Percentiles rank a stretch among this genome's conserved stretches.
phyloP scores from a whole-genome alignment of 2,329 filamentous ascomycete species.

The Fusarium abutilonis region DNA sequence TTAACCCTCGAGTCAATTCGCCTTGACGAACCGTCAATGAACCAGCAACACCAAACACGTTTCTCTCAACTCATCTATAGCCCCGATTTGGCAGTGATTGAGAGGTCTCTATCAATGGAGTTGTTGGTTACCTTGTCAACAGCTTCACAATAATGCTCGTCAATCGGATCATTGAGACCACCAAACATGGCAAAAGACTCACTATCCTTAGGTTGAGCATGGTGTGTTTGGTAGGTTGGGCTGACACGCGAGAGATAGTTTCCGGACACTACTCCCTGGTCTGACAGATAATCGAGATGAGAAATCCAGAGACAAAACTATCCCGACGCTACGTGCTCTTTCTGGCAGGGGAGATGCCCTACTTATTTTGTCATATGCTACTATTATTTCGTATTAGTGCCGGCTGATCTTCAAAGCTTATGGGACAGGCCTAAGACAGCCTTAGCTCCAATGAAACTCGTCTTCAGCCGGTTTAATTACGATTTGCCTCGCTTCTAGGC shows the following conservation, averaged over 20 bases:
- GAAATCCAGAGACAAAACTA: no score
- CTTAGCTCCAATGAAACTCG: conserved; percentile 3
- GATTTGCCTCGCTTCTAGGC: conserved; percentile 19
- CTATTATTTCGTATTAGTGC: no score
- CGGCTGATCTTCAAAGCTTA: background rate
- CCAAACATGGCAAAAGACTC: background rate
- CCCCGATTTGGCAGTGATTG: background rate
- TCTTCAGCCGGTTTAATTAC: conserved; percentile 19
- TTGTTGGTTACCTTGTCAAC: background rate
- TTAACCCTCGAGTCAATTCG: background rate
- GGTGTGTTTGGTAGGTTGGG: no score
- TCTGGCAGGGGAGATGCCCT: no score
- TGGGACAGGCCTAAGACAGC: background rate
- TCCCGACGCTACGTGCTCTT: no score
- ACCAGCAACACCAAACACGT: background rate
- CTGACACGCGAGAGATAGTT: no score
- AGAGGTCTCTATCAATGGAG: background rate
- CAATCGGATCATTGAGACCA: background rate
- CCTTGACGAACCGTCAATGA: background rate
- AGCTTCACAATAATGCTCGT: background rate
- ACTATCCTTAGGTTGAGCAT: no score
- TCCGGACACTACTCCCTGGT: no score
- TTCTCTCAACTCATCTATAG: background rate
- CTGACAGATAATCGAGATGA: no score
- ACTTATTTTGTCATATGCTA: no score